A percentile compares a stretch with the other conserved stretches of the same genome.
Evolutionary conservation across 768 basidiomycete species (phyloP).

Genomic region (Leccinum longicurvipes): DNA sequence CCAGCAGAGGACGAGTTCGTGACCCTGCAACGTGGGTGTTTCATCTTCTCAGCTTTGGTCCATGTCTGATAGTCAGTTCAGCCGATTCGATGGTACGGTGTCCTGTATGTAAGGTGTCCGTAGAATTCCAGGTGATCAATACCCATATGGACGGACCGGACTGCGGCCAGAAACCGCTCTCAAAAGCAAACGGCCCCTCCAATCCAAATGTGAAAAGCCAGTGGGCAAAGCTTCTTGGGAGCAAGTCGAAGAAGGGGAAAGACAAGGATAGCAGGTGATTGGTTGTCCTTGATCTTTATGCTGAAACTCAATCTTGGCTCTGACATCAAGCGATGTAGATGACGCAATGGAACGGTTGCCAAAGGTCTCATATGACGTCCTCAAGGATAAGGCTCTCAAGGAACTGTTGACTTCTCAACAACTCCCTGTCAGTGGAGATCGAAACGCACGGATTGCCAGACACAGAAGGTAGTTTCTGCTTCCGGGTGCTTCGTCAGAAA

Average conservation of each 20-base stretch:
- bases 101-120: conserved; percentile 53
- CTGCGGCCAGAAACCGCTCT: conserved; percentile 35
- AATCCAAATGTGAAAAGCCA: conserved; percentile 27
- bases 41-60: not conserved
- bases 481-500: not conserved
- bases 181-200: conserved; percentile 20
- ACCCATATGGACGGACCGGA: conserved; percentile 58
- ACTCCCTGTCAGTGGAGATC: conserved; percentile 51
- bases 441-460: conserved; percentile 47
- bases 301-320: conserved; percentile 14
- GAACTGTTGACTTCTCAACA: conserved; percentile 52
- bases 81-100: conserved; percentile 46
- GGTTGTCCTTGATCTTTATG: not conserved
- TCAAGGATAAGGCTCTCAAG: conserved; percentile 59
- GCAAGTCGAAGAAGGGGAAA: conserved; percentile 39
- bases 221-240: conserved; percentile 44
- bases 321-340: conserved; percentile 25
- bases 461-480: conserved; percentile 51
- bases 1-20: conserved; percentile 28
- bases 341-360: conserved; percentile 48
- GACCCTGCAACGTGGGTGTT: conserved; percentile 14
- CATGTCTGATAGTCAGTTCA: conserved; percentile 17
- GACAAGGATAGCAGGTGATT: conserved; percentile 33
- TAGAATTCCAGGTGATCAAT: conserved; percentile 53
- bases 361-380: conserved; percentile 59